Conservation (phyloP, 2,329 filamentous ascomycete genomes). For the Botrytis hyacinthi region DNA sequence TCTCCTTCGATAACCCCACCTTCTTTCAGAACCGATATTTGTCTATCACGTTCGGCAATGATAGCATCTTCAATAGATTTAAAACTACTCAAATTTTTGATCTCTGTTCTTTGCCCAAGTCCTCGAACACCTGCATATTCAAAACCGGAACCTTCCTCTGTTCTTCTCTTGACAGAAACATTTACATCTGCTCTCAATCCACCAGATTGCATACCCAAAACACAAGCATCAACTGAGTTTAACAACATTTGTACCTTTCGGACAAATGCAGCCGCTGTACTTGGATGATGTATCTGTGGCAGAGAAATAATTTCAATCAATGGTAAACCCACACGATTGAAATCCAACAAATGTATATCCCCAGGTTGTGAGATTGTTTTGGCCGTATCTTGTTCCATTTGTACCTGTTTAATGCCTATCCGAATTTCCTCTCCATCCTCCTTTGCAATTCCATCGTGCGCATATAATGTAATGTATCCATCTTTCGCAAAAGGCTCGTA, state of each 20-base stretch:
- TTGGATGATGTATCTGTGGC: conserved; percentile 82
- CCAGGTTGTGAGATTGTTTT: conserved; percentile 82
- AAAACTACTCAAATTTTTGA: conserved; percentile 95
- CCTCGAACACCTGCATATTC: conserved; percentile 57
- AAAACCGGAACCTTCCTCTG: conserved; percentile 35
- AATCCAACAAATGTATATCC: conserved; percentile 77
- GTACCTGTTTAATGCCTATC: conserved; percentile 87
- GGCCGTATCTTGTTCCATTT: conserved; percentile 97
- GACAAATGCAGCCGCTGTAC: conserved; percentile 83
- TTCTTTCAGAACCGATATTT: conserved; percentile 74
- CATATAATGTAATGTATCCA: conserved; percentile 67
- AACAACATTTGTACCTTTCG: conserved; percentile 83
- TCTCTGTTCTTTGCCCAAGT: conserved; percentile 87
- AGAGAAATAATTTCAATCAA: conserved; percentile 94
- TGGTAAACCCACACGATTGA: conserved; percentile 88
- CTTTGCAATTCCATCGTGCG: conserved; percentile 75
- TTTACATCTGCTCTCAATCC: conserved; percentile 93
- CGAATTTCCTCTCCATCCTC: conserved; percentile 68
- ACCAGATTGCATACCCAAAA: conserved; percentile 88
- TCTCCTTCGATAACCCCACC: conserved; percentile 78
- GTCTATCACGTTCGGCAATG: conserved; percentile 82
- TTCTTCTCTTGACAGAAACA: conserved; percentile 72
- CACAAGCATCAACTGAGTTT: conserved; percentile 77
- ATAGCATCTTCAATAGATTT: conserved; percentile 95
- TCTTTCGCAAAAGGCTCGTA: conserved; percentile 71